Evolutionary conservation across 345 rosid species (phyloP).

Genomic region (Melastoma malabathricum): DNA sequence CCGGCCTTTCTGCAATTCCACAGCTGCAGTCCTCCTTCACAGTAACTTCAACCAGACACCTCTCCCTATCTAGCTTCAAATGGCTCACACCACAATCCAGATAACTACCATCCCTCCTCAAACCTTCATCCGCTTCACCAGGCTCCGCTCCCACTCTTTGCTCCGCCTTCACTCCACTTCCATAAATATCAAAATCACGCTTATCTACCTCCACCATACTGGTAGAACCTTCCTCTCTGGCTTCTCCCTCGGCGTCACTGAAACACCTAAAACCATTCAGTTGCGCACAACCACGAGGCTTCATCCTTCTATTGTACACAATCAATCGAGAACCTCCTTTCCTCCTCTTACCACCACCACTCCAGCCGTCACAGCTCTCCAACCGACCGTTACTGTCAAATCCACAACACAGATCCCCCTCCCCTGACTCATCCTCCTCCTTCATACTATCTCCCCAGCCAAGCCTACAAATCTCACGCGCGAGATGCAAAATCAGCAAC

Average conservation of each 20-base stretch:
- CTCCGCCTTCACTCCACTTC: constrained; percentile 6
- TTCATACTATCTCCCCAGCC: constrained; percentile 22
- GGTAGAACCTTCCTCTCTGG: too few relatives aligned
- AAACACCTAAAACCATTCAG: constrained; percentile 4
- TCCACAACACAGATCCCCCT: constrained; percentile 12
- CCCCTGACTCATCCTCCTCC: constrained; percentile 32
- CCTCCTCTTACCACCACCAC: constrained; percentile 36
- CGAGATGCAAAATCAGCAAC: constrained; percentile 12
- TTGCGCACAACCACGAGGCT: constrained; percentile 6
- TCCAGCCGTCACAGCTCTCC: constrained; percentile 17
- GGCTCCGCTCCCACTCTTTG: not conserved
- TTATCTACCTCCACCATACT: too few relatives aligned
- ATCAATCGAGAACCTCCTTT: constrained; percentile 49
- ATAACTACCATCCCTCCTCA: not conserved
- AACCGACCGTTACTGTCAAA: constrained; percentile 11
- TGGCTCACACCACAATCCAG: not conserved
- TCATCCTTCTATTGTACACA: constrained; percentile 62
- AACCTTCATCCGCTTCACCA: too few relatives aligned
- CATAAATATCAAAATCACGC: not conserved
- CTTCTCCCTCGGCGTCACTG: too few relatives aligned
- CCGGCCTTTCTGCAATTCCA: constrained; percentile 11
- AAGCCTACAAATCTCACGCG: constrained; percentile 7
- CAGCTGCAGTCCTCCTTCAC: constrained; percentile 17
- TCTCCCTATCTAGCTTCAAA: constrained; percentile 6
- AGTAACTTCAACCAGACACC: constrained; percentile 18